These are phyloP conservation scores for Prillingera fragicola DNA, from an alignment of 1,284 basidiomycete species.

Conservation along the genomic window DNA sequence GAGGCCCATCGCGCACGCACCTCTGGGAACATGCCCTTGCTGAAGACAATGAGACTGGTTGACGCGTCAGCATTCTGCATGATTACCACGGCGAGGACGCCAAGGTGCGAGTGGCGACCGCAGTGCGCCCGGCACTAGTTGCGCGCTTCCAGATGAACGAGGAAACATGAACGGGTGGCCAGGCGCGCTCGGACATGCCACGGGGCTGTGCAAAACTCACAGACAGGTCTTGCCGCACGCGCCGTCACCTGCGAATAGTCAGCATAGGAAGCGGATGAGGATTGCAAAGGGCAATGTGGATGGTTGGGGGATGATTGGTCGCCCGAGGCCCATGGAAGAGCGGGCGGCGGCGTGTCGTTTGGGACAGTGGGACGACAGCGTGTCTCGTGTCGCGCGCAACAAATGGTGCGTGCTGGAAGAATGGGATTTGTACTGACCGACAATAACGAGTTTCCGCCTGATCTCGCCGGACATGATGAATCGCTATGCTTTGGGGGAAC, in stretches of 20 bases:
- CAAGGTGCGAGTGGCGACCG: not conserved
- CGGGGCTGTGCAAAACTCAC: conserved; percentile 26
- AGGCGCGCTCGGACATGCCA: conserved; percentile 1
- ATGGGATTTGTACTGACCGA: conserved; percentile 42
- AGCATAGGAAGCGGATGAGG: too few relatives aligned
- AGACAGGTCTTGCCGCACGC: conserved; percentile 57
- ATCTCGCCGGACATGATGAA: conserved; percentile 45
- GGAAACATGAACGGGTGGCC: not conserved
- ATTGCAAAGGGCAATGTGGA: too few relatives aligned
- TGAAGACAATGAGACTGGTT: conserved; percentile 52
- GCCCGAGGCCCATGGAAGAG: too few relatives aligned
- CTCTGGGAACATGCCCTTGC: conserved; percentile 88
- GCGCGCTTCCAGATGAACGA: not conserved
- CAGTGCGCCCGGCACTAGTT: not conserved
- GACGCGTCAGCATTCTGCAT: too few relatives aligned
- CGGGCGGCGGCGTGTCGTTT: too few relatives aligned
- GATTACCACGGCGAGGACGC: not conserved
- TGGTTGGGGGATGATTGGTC: too few relatives aligned
- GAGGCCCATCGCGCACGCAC: conserved; percentile 50
- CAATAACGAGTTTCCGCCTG: conserved; percentile 50
- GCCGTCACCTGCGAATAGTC: conserved; percentile 46
- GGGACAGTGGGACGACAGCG: too few relatives aligned
- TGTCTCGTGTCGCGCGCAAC: too few relatives aligned
- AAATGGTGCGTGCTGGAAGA: not conserved
- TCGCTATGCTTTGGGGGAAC: conserved; percentile 4